phyloP scores from a whole-genome alignment of 305 asterid species.

The Solanum hybrid region DNA sequence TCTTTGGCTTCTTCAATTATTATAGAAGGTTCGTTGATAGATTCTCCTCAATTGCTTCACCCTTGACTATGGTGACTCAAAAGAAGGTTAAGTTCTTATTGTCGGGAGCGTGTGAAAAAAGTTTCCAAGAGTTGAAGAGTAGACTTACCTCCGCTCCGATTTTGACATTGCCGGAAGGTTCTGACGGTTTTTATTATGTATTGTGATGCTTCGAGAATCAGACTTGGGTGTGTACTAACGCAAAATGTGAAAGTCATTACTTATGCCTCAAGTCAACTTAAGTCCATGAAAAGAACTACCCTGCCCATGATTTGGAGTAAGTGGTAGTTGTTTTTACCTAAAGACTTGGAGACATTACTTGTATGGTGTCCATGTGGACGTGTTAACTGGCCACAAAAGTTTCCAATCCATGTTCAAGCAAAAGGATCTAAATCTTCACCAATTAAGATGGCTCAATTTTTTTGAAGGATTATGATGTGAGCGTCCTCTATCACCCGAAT shows the following conservation, averaged over 20 bases:
- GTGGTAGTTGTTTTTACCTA: too few relatives aligned
- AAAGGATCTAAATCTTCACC: too few relatives aligned
- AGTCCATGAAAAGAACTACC: not conserved
- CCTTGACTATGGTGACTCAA: not conserved
- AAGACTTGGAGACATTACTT: not conserved
- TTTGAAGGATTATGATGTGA: too few relatives aligned
- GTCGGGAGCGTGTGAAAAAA: not conserved
- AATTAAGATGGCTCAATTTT: not conserved
- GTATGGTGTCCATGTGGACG: not conserved
- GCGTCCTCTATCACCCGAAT: too few relatives aligned
- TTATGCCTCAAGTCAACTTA: not conserved
- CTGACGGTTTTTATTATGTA: not conserved
- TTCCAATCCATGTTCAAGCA: not conserved
- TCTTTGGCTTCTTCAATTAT: not conserved
- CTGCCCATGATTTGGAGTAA: not conserved
- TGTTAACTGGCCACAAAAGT: too few relatives aligned
- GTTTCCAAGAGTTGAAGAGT: not conserved
- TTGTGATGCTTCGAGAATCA: not conserved
- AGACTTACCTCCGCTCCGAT: not conserved
- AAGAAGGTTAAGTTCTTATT: not conserved
- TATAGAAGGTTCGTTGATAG: not conserved
- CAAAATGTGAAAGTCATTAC: not conserved
- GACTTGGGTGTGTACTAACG: not conserved
- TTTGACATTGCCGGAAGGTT: not conserved
- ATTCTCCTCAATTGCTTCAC: not conserved